Base-by-base conservation (phyloP, 352 stramenopile genomes). In the Globisporangium echinulatum region DNA sequence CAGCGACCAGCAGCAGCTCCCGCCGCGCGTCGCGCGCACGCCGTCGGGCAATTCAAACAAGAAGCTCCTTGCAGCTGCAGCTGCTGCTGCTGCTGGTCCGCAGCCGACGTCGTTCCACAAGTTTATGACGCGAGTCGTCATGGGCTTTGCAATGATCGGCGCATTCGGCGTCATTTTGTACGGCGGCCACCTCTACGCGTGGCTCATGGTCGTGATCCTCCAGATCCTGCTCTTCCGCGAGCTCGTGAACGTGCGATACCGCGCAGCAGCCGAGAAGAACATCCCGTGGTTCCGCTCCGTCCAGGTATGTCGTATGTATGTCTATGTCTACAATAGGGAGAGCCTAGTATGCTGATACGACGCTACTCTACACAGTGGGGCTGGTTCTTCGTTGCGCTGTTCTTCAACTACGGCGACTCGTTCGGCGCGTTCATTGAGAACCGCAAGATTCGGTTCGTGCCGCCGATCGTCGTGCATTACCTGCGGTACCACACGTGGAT, bases 271-370 rank as follows among this genome's bases (percentile, higher is more conserved):
- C 43, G 89, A 99, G 77, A 90, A 97, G 69, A 97, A 91, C 39
- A 98, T 99, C 66, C 96, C 97, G 51, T 94, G 97, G 68, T 99
- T 99, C 72, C 95, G 97, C 43, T 99, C 96, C 5, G 93, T 98
- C 56, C 94, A 84, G 72, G 74, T 58, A 13, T 37, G 59, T 36
- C 59, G 46, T 48, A 7, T 51, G 44, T 19, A 25, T 46, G 14
- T 46, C 13, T 46, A 5, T 53, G 7, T 56, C 39, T 46, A 25
- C 25, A 2, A 25, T 25, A 25, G 25, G 25, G 25, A 25, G 25
- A 25, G 25, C 25, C 25, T 25, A 25, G 25, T 25, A 25, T 1
- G 2, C 25, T 25, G 25, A 25, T 25, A 25, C 25, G 25, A 25
- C 25, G 47, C 15, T 33, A 33, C 47, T 51, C 1, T 51, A 0